phyloP scores from a whole-genome alignment of 2,329 filamentous ascomycete species.

The Teratosphaeria gauchensis region DNA sequence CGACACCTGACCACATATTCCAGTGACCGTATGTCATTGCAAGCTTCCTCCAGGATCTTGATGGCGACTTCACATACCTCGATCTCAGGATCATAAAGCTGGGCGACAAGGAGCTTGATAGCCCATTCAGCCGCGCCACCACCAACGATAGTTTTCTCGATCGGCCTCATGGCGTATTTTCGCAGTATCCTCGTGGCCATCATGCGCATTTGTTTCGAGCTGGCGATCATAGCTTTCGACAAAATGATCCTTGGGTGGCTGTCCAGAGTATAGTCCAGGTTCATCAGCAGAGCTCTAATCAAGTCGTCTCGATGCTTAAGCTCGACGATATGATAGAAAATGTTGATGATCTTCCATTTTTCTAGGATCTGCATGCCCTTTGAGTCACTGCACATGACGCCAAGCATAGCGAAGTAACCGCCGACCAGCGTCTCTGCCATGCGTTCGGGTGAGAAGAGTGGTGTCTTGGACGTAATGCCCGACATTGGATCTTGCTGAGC shows the following conservation, averaged over 20 bases:
- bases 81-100: constrained; percentile 93
- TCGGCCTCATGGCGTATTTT: constrained; percentile 65
- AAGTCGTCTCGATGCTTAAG: constrained; percentile 83
- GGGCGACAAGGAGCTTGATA: constrained; percentile 91
- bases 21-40: constrained; percentile 80
- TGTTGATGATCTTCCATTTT: constrained; percentile 96
- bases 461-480: constrained; percentile 63
- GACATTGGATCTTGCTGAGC: constrained; percentile 86
- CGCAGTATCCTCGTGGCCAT: constrained; percentile 78
- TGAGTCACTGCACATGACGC: constrained; percentile 70
- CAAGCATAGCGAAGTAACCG: constrained; percentile 90
- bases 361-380: constrained; percentile 85
- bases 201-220: constrained; percentile 83
- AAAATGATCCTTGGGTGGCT: constrained; percentile 87
- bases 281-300: constrained; percentile 76
- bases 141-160: constrained; percentile 29
- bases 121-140: constrained; percentile 81
- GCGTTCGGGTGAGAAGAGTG: constrained; percentile 78
- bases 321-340: constrained; percentile 98
- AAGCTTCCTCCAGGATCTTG: constrained; percentile 94
- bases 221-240: constrained; percentile 85
- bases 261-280: constrained; percentile 78
- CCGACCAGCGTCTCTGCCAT: constrained; percentile 79
- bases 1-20: constrained; percentile 96
- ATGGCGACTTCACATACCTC: constrained; percentile 94